Evolutionary conservation across 495 filamentous ascomycete species (phyloP), one percentile per base, ranked within the genome.

Genomic region (Evernia prunastri): DNA sequence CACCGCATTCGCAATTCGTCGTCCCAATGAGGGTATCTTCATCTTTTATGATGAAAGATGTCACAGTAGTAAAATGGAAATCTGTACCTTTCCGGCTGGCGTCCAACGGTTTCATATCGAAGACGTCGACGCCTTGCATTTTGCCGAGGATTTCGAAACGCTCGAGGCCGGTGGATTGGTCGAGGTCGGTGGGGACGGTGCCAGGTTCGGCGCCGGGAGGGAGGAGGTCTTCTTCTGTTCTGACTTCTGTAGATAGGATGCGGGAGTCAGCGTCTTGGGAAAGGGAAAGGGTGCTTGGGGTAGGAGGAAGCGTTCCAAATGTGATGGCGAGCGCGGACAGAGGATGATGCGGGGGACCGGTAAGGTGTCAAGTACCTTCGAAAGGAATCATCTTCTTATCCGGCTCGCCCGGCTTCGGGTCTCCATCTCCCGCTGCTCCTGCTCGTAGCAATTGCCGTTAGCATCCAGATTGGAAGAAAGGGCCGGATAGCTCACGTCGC

Each of bases 81-180:
- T 33, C 47, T 61, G 35, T 79, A 90, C 90, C 91, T 80, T 84
- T 86, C 65, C 94, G 85, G 68, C 88, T 92, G 42, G 94, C 84
- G 80, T 96, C 92, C 67, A 99, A 82, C 53, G 94, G 95, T 78
- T 86, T 88, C 92, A 96, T 96, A 78, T 99, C 95, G 79, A 97
- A 99, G 73, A 97, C 82, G 76, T 99, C 94, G 67, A 99, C 82
- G 69, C 94, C 91, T 81, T 97, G 89, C 88, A 97, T 96, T 85
- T 99, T 99, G 77, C 94, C 94, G 78, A 97, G 80, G 71, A 99
- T 92, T 77, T 99, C 94, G 71, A 99, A 85, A 79, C 94, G 93
- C 82, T 99, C 94, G 59, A 99, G 82, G 85, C 94, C 94, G 67
- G 94, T 97, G 53, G 93, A 80, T 76, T 99, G 94, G 72, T 96